A percentile compares a stretch with the other conserved stretches of the same genome.
These are phyloP conservation scores for Hypoxylon fragiforme DNA, from an alignment of 495 filamentous ascomycete genomes.

Conservation along the genomic window DNA sequence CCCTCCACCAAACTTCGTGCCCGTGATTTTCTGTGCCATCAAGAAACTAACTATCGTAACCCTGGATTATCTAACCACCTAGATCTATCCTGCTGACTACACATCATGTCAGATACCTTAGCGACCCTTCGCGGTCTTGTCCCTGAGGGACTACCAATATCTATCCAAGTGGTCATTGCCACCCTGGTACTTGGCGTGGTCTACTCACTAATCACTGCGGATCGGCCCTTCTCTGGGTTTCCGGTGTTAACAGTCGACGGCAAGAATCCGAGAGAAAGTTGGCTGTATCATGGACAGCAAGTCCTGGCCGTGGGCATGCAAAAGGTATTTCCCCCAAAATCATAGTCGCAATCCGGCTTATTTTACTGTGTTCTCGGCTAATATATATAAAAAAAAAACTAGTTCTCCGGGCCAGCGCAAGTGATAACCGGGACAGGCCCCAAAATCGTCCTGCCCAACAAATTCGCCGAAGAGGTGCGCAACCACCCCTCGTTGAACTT, in stretches of 20 bases:
- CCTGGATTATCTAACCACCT: background rate
- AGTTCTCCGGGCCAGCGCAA: conserved; percentile 38
- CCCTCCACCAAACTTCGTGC: too few relatives aligned
- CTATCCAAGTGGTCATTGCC: conserved; percentile 28
- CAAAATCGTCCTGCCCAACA: conserved; percentile 52
- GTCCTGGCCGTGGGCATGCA: conserved; percentile 26
- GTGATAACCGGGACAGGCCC: conserved; percentile 37
- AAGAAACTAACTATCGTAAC: background rate
- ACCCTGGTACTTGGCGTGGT: conserved; percentile 29
- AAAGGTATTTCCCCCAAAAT: conserved; percentile 27
- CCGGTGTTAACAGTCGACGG: conserved; percentile 34
- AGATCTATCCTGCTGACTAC: background rate
- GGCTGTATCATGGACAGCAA: conserved; percentile 27
- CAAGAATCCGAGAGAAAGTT: conserved; percentile 29
- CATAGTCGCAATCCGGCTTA: background rate
- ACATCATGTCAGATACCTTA: conserved; percentile 24
- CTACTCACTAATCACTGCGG: conserved; percentile 30
- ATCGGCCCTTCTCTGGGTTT: conserved; percentile 33
- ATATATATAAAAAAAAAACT: background rate
- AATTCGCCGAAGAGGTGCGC: conserved; percentile 54
- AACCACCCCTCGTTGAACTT: conserved; percentile 46
- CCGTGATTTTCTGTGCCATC: too few relatives aligned
- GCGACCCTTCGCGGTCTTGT: conserved; percentile 25
- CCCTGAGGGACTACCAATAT: conserved; percentile 33
- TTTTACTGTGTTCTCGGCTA: conserved; percentile 3